Percentiles rank a stretch among this genome's conserved stretches.
These are phyloP conservation scores for Euptelea pleiosperma DNA, from an alignment of 164 flowering plant genomes.

Conservation along the genomic window DNA sequence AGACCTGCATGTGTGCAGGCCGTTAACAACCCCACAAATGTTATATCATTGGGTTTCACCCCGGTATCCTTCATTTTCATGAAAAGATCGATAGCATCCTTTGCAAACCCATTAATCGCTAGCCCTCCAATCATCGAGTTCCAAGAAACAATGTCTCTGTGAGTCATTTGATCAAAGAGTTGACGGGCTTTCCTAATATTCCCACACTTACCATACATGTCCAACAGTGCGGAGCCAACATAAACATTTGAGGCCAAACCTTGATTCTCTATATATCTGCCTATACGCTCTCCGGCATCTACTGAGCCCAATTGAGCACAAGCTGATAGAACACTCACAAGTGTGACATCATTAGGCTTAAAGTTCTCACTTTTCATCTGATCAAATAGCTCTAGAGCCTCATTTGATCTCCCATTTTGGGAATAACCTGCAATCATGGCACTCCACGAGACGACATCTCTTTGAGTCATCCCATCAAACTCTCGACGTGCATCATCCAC, in stretches of 20 bases:
- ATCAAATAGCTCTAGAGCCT: slow-evolving; percentile 45
- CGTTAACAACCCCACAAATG: slow-evolving; percentile 44
- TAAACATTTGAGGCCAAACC: slow-evolving; percentile 33
- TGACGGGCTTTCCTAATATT: slow-evolving; percentile 36
- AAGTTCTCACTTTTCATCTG: slow-evolving; percentile 30
- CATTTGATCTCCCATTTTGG: slow-evolving; percentile 47
- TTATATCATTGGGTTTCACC: slow-evolving; percentile 39
- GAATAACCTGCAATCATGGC: slow-evolving; percentile 55
- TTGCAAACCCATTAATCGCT: slow-evolving; percentile 36
- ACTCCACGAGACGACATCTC: slow-evolving; percentile 51
- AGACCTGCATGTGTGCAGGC: slow-evolving; percentile 52
- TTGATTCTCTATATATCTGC: slow-evolving; percentile 29
- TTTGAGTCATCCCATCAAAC: slow-evolving; percentile 38
- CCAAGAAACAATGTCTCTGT: slow-evolving; percentile 45
- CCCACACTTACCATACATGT: slow-evolving; percentile 46
- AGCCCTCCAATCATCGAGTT: slow-evolving; percentile 49
- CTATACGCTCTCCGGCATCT: slow-evolving; percentile 38
- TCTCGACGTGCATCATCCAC: slow-evolving; percentile 41
- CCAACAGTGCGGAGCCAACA: slow-evolving; percentile 40
- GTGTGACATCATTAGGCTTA: slow-evolving; percentile 42
- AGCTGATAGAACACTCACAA: slow-evolving; percentile 44
- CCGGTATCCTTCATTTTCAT: slow-evolving; percentile 26
- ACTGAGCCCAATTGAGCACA: slow-evolving; percentile 44
- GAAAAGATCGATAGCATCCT: slow-evolving; percentile 32
- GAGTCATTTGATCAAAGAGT: slow-evolving; percentile 30